Evolutionary conservation across 306 rosid species (phyloP), one percentile per base, ranked within the genome.

Genomic region (Cyclanthera cordifolia): DNA sequence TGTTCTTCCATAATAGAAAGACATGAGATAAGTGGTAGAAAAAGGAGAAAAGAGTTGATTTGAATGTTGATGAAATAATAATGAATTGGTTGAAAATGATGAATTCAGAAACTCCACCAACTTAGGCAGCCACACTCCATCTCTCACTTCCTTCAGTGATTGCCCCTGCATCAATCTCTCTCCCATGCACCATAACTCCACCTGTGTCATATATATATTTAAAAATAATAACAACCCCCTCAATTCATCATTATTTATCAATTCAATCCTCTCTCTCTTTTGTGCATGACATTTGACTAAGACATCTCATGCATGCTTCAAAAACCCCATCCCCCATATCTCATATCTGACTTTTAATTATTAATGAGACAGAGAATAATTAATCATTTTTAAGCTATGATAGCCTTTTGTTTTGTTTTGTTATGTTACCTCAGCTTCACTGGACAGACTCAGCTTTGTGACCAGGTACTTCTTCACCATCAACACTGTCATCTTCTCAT

Each of bases 401-500:
- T 28, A 28, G 32, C 4, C 37, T 17, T 21, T 21, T 50, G 64
- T 56, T 57, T 27, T 27, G 64, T 5, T 27, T 4, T 28, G 66
- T 25, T 16, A 28, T 32, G 19, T 61, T 70, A 83, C 91, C 91
- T 83, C 82, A 54, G 78, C 74, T 80, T 86, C 86, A 81, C 82
- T 78, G 83, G 88, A 79, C 79, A 86, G 91, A 74, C 86, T 86
- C 61, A 86, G 86, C 81, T 86, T 86, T 78, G 57, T 79, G 73
- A 86, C 83, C 82, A 86, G 79, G 82, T 86, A 86, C 83, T 66
- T 86, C 73, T 86, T 86, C 69, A 86, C 86, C 83, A 76, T 78
- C 69, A 79, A 76, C 70, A 86, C 77, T 69, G 91, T 83, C 88
- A 76, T 73, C 78, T 80, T 76, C 79, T 81, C 86, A 77, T 86